Evolutionary conservation across 345 rosid genomes (phyloP), one percentile per base, ranked within the genome.

Genomic region (Salix udensis): DNA sequence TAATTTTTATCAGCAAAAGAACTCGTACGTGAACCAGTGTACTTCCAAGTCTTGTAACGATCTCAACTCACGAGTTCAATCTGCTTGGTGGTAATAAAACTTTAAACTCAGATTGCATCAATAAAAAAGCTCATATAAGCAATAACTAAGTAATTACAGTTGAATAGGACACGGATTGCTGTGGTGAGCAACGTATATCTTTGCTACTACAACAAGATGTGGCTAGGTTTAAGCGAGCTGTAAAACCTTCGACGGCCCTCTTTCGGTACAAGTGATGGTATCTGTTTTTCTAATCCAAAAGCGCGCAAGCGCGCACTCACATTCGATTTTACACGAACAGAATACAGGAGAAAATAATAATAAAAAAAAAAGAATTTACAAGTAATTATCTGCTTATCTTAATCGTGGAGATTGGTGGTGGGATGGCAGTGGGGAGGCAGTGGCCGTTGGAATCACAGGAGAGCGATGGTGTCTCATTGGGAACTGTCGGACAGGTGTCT

Each of bases 391-490:
- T 2, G 75, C 75, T 87, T 85, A 92, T 64, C 78, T 76, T 28
- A 78, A 81, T 65, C 86, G 87, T 15, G 91, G 94, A 79, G 94
- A 90, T 36, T 81, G 92, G 76, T 82, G 79, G 53, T 86, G 87
- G 44, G 86, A 65, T 34, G 83, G 88, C 84, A 92, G 79, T 15
- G 95, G 97, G 12, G 91, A 92, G 55, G 88, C 92, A 72, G 34
- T 67, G 1, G 95, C 92, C 3, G 90, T 87, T 74, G 81, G 23
- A 76, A 87, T 79, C 73, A 85, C 76, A 1, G 93, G 90, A 72
- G 95, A 88, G 10, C 82, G 88, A 24, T 84, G 89, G 13, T 84
- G 84, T 71, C 89, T 86, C 84, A 83, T 66, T 2, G 93, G 94
- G 36, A 94, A 90, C 82, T 80, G 89, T 34, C 76, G 89, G 18